A percentile compares a stretch with the other conserved stretches of the same genome.
Evolutionary conservation across 257 asterid genomes (phyloP).

Genomic region (Solanum habrochaites): DNA sequence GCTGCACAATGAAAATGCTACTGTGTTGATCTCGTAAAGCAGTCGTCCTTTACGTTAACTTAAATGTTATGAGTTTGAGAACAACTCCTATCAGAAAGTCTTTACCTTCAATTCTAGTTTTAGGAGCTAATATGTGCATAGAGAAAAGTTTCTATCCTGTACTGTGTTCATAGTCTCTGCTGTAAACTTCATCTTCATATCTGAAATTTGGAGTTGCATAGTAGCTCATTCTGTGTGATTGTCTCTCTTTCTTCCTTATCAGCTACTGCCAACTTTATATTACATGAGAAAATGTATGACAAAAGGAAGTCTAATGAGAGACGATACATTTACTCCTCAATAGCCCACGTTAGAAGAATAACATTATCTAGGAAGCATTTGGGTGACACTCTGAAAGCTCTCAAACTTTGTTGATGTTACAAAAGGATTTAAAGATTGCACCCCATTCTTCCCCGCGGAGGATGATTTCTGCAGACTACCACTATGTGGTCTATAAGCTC

Average conservation of each 20-base stretch:
- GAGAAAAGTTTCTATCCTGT: background rate
- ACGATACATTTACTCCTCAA: background rate
- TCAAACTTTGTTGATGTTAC: constrained; percentile 12
- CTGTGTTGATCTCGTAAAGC: background rate
- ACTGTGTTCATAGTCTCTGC: background rate
- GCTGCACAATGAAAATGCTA: background rate
- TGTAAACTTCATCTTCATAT: background rate
- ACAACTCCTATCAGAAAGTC: background rate
- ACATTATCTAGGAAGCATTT: constrained; percentile 59
- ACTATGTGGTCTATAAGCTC: constrained; percentile 27
- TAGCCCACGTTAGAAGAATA: background rate
- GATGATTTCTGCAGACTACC: constrained; percentile 24
- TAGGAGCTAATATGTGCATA: background rate
- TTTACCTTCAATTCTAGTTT: background rate
- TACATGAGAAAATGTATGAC: background rate
- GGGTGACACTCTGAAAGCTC: constrained; percentile 15
- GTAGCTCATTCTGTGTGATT: background rate
- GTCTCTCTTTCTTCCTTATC: background rate
- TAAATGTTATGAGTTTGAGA: background rate
- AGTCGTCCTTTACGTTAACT: background rate
- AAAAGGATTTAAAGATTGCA: constrained; percentile 14
- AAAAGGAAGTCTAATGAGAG: background rate
- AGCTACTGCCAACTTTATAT: background rate
- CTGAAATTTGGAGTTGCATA: background rate
- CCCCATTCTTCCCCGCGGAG: constrained; percentile 11